Percentiles rank a stretch among this genome's conserved stretches.
Conservation (phyloP, 2,329 filamentous ascomycete species). For the Neobulgaria alba region DNA sequence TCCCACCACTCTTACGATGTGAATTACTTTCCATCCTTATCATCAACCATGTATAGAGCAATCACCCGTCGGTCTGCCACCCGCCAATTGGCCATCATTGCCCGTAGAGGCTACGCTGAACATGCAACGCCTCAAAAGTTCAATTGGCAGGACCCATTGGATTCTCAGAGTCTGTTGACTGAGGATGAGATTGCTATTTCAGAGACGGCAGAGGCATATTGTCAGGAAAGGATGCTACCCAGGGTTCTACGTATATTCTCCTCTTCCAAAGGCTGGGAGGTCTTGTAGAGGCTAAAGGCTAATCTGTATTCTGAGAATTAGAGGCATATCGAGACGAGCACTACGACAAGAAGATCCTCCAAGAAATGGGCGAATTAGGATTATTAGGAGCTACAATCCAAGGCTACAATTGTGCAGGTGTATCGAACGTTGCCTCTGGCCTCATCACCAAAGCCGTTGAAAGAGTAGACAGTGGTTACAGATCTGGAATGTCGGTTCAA, state of each 20-base stretch:
- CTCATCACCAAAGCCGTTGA: constrained; percentile 87
- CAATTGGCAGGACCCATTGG: constrained; percentile 87
- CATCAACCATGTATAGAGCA: background rate
- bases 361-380: constrained; percentile 91
- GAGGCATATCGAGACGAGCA: constrained; percentile 81
- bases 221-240: constrained; percentile 80
- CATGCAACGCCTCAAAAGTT: constrained; percentile 41
- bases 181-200: constrained; percentile 86
- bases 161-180: constrained; percentile 65
- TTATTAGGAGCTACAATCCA: constrained; percentile 78
- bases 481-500: constrained; percentile 89
- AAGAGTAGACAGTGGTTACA: constrained; percentile 83
- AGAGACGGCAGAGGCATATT: constrained; percentile 88
- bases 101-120: constrained; percentile 21
- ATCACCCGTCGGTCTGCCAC: background rate
- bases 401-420: constrained; percentile 82
- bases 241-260: constrained; percentile 63
- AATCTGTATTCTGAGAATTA: constrained; percentile 29
- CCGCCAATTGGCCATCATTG: background rate
- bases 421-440: constrained; percentile 79
- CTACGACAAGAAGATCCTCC: constrained; percentile 76
- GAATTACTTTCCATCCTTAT: background rate
- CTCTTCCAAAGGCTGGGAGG: too few relatives aligned
- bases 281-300: background rate
- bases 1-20: background rate